These are phyloP conservation scores for Fimicolochytrium jonesii DNA, from an alignment of 192 early-diverging fungal genomes.

Conservation along the genomic window DNA sequence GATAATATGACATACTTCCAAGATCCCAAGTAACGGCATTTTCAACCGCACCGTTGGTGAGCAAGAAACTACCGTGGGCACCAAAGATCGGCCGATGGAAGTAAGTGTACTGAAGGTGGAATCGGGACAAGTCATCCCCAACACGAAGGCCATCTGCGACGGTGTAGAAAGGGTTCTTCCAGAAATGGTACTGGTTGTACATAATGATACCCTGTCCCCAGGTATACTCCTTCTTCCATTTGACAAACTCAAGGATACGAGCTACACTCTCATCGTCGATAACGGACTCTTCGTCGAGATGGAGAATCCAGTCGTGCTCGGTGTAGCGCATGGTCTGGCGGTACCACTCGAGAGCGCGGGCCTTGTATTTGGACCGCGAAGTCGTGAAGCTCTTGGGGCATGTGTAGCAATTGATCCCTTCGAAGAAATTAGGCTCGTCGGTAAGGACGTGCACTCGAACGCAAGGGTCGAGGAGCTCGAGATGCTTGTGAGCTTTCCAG, in stretches of 20 bases:
- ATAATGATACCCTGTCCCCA: constrained; percentile 54
- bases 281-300: constrained; percentile 56
- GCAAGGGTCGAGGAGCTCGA: constrained; percentile 48
- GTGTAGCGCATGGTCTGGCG: constrained; percentile 51
- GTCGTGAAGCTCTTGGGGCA: constrained; percentile 48
- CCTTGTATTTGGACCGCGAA: constrained; percentile 50
- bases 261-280: constrained; percentile 48
- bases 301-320: constrained; percentile 54
- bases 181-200: constrained; percentile 59
- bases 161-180: constrained; percentile 55
- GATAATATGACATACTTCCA: constrained; percentile 42
- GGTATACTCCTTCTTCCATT: constrained; percentile 45
- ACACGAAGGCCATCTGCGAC: constrained; percentile 54
- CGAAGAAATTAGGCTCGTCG: constrained; percentile 55
- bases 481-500: constrained; percentile 51
- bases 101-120: constrained; percentile 58
- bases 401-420: constrained; percentile 56
- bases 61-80: constrained; percentile 51
- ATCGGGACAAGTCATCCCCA: constrained; percentile 52
- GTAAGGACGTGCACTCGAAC: constrained; percentile 56
- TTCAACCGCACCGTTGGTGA: constrained; percentile 52
- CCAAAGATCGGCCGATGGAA: constrained; percentile 53
- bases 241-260: constrained; percentile 42
- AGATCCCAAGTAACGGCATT: constrained; percentile 57
- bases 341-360: constrained; percentile 58